These are phyloP conservation scores for Fusarium kyushuense DNA, from an alignment of 2,329 filamentous ascomycete genomes.

Conservation along the genomic window DNA sequence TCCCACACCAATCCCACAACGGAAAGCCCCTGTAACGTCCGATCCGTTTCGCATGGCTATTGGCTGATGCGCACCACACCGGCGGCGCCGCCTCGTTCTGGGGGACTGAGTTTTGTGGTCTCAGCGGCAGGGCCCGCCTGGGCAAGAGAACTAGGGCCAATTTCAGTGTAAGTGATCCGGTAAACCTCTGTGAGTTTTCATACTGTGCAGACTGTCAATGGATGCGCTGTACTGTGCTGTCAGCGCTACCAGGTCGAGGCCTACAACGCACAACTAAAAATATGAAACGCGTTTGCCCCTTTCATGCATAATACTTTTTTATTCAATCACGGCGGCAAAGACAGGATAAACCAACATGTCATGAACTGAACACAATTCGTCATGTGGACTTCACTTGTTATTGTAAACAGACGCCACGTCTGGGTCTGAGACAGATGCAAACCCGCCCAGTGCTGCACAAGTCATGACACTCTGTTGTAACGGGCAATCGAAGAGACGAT, in stretches of 20 bases:
- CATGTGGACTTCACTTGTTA: slow-evolving; percentile 17
- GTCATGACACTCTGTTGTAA: slow-evolving; percentile 15
- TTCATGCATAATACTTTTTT: slow-evolving; percentile 22
- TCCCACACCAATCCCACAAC: slow-evolving; percentile 21
- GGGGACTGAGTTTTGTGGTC: slow-evolving; percentile 26
- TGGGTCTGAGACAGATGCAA: slow-evolving; percentile 25
- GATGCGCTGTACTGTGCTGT: slow-evolving; percentile 19
- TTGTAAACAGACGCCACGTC: slow-evolving; percentile 16
- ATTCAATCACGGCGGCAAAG: slow-evolving; percentile 8
- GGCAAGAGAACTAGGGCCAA: slow-evolving; percentile 24
- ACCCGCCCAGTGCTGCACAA: slow-evolving; percentile 15
- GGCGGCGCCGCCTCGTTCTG: slow-evolving; percentile 32
- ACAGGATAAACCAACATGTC: background rate
- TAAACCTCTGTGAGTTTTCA: background rate
- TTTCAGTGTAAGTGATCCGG: slow-evolving; percentile 12
- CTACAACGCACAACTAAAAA: slow-evolving; percentile 20
- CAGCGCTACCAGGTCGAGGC: slow-evolving; percentile 34
- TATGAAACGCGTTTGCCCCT: slow-evolving; percentile 31
- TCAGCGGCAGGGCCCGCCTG: slow-evolving; percentile 45
- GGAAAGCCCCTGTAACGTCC: slow-evolving; percentile 28
- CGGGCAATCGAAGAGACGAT: slow-evolving; percentile 27
- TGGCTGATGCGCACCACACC: slow-evolving; percentile 17
- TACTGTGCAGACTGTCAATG: slow-evolving; percentile 19
- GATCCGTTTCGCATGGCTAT: slow-evolving; percentile 5
- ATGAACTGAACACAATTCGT: slow-evolving; percentile 22